phyloP scores from a whole-genome alignment of 306 rosid species.

The Alnus rubra region DNA sequence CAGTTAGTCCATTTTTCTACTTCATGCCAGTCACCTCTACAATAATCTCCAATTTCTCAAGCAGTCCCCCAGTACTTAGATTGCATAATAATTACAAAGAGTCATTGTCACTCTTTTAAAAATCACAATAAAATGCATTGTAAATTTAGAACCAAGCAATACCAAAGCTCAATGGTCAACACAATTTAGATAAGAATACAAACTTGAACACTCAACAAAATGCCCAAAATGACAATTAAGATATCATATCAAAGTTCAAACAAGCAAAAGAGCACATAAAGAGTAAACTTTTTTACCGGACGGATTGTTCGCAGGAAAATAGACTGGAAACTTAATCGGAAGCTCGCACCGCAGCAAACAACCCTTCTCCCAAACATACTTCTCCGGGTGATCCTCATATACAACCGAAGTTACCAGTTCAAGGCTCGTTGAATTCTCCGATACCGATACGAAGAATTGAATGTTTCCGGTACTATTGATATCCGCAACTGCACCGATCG shows the following conservation, averaged over 20 bases:
- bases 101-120: background rate
- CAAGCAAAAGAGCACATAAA: background rate
- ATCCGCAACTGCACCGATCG: conserved; percentile 62
- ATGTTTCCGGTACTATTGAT: conserved; percentile 37
- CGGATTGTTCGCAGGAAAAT: conserved; percentile 49
- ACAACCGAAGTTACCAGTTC: conserved; percentile 42
- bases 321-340: conserved; percentile 68
- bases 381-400: conserved; percentile 51
- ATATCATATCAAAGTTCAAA: background rate
- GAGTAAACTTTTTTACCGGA: conserved; percentile 44
- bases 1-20: background rate
- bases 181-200: background rate
- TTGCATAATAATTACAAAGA: background rate
- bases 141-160: background rate
- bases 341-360: conserved; percentile 78
- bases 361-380: conserved; percentile 82
- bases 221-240: too few relatives aligned
- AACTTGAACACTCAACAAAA: background rate
- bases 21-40: background rate
- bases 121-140: background rate
- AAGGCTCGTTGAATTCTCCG: conserved; percentile 27
- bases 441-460: conserved; percentile 50
- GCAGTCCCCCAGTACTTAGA: background rate
- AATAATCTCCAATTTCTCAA: background rate
- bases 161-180: background rate